phyloP scores from a whole-genome alignment of 441 rosid species.

The Corymbia calophylla region DNA sequence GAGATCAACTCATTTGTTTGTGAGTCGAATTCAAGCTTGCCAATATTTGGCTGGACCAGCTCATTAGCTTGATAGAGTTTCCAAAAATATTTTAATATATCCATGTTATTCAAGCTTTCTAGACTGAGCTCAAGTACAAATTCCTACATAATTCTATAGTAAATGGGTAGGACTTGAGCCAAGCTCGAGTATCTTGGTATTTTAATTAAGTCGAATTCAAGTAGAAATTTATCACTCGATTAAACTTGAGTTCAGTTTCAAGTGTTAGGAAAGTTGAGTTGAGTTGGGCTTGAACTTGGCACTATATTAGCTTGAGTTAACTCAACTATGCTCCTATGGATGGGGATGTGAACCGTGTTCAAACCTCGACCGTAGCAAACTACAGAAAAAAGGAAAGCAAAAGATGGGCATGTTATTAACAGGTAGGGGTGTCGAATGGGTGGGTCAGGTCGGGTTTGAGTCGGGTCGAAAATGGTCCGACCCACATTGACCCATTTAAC shows the following conservation, averaged over 20 bases:
- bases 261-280: background rate
- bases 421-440: no score
- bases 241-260: background rate
- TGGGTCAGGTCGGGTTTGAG: no score
- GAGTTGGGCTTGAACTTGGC: background rate
- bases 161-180: background rate
- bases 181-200: background rate
- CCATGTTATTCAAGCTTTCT: background rate
- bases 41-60: background rate
- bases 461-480: no score
- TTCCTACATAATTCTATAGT: background rate
- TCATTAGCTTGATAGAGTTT: background rate
- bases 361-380: background rate
- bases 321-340: background rate
- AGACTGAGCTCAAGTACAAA: background rate
- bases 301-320: background rate
- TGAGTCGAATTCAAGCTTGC: background rate
- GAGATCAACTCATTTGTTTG: background rate
- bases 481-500: no score
- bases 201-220: background rate
- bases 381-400: background rate
- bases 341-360: background rate
- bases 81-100: background rate
- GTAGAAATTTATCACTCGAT: background rate
- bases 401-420: background rate